These are phyloP conservation scores for Aureobasidium lini DNA, from an alignment of 2,329 filamentous ascomycete genomes.

Conservation along the genomic window DNA sequence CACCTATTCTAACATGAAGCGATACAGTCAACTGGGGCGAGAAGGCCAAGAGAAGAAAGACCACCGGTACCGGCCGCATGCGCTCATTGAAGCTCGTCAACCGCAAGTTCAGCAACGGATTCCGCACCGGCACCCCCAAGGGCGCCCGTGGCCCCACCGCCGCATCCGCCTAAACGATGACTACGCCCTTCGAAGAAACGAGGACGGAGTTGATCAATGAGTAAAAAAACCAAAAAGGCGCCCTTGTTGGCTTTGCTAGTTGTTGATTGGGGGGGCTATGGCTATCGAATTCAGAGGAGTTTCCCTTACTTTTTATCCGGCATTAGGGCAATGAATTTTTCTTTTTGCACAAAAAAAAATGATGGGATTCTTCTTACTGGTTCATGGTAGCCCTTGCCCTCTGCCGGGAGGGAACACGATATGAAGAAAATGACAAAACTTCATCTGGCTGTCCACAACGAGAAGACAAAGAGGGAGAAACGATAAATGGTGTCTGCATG, in stretches of 20 bases:
- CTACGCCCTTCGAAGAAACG: background rate
- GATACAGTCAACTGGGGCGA: constrained; percentile 93
- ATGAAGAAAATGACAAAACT: constrained; percentile 10
- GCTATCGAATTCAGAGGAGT: background rate
- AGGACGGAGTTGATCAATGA: background rate
- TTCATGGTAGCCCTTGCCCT: background rate
- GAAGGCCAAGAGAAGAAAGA: constrained; percentile 99
- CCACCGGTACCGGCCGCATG: constrained; percentile 93
- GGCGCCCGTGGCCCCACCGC: constrained; percentile 61
- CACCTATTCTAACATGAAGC: constrained; percentile 14
- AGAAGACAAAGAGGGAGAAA: background rate
- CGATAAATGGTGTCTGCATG: background rate
- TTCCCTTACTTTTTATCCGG: background rate
- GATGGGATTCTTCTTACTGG: background rate
- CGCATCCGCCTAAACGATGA: constrained; percentile 13
- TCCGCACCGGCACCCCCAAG: constrained; percentile 85
- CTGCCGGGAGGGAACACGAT: background rate
- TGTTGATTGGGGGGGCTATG: background rate
- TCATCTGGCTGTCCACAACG: constrained; percentile 6
- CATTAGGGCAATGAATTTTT: constrained; percentile 7
- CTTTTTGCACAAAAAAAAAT: background rate
- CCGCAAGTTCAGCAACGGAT: constrained; percentile 95
- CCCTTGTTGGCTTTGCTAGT: background rate
- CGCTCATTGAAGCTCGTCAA: constrained; percentile 87
- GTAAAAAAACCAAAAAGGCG: background rate